Base-by-base conservation (phyloP, 768 basidiomycete species). In the Auriscalpium orientale region DNA sequence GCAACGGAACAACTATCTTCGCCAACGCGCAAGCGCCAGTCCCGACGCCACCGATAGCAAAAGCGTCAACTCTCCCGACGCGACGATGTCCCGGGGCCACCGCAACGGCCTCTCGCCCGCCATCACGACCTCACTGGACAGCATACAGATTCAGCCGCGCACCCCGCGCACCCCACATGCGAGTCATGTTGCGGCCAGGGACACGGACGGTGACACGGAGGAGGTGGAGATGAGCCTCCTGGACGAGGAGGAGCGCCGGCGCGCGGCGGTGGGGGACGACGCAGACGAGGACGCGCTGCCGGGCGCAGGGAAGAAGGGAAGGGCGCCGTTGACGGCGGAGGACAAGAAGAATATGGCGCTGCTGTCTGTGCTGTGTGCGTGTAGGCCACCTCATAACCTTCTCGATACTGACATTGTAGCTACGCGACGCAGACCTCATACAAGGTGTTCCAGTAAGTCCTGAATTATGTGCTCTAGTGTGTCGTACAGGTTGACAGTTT, bases 401-500 rank as follows among this genome's bases (percentile, higher is more conserved):
- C 28, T 51, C 46, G 28, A 45, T 22, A 16, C 34, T 22, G 9
- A 9, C 40, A 28, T 4, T 28, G 28, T 28, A 28, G 28, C 28
- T 28, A 28, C 28, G 28, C 28, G 28, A 28, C 28, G 8, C 56
- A 79, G 79, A 72, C 64, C 64, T 77, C 34, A 70, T 81, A 5
- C 94, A 97, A 71, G 94, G 94, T 45, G 84, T 95, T 63, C 94
- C 94, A 54, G 91, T 97, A 68, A 67, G 85, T 78, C 58, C 21
- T 53, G 44, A 20, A 2, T 43, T 16, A 4, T 36, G 51, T 56
- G 12, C 51, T 16, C 56, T 55, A 58, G 52, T 76, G 34, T 49
- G 58, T 28, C 52, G 54, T 33, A 38, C 35, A 28, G 11, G 13
- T 45, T 47, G 52, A 36, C 50, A 56, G 49, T 4, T 16, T 34